Evolutionary conservation across 805 yeast genomes (phyloP).

Genomic region (Naumovozyma baii): DNA sequence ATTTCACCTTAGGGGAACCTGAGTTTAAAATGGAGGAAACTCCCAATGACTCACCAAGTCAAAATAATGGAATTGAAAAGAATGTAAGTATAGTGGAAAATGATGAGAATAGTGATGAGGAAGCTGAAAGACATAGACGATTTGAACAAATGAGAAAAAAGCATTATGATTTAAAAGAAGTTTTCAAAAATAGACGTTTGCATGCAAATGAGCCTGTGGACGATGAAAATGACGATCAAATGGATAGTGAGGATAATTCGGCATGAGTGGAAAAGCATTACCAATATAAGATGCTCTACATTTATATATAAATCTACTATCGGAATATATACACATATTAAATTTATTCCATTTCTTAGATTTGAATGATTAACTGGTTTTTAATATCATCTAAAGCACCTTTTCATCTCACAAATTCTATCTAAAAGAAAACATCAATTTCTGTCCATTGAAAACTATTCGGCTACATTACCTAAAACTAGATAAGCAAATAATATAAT

Average conservation of each 20-base stretch:
- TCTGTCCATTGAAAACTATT: no score
- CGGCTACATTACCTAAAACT: no score
- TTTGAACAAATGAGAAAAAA: constrained; percentile 74
- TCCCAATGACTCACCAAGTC: constrained; percentile 31
- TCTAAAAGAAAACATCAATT: no score
- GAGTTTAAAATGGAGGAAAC: constrained; percentile 33
- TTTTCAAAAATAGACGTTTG: constrained; percentile 23
- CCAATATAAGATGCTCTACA: no score
- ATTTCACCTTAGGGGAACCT: constrained; percentile 50
- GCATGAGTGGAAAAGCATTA: no score
- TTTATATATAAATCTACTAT: no score
- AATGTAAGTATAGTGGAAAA: constrained; percentile 32
- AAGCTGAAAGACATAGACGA: constrained; percentile 52
- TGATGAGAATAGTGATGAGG: constrained; percentile 30
- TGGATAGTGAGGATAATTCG: constrained; percentile 3
- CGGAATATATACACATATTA: no score
- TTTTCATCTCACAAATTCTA: no score
- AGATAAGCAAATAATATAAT: no score
- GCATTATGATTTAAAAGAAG: constrained; percentile 58
- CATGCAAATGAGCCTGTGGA: constrained; percentile 18
- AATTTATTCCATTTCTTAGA: no score
- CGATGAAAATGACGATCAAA: constrained; percentile 27
- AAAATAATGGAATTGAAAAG: constrained; percentile 28
- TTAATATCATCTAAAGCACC: no score
- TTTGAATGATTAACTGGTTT: no score